A percentile compares a stretch with the other conserved stretches of the same genome.
phyloP scores from a whole-genome alignment of 495 filamentous ascomycete genomes.

The Neurospora sp. region DNA sequence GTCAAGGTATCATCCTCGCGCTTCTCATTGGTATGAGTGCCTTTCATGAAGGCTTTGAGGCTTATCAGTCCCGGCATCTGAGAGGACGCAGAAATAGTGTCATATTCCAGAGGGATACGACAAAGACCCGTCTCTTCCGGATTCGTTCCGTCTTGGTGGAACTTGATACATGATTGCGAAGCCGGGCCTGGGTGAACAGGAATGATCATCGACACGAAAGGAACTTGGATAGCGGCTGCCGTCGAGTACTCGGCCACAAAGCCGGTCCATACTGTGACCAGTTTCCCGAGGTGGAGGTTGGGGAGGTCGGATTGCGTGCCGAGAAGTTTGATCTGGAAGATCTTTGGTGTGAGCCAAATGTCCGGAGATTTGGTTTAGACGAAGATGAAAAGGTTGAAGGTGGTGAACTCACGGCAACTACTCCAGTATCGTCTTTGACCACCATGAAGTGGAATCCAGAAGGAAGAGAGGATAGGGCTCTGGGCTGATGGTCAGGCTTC shows the following conservation, averaged over 20 bases:
- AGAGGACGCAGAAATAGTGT: constrained; percentile 14
- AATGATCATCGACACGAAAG: constrained; percentile 9
- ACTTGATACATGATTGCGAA: constrained; percentile 33
- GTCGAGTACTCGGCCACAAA: constrained; percentile 21
- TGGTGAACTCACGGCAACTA: constrained; percentile 35
- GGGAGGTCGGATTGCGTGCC: constrained; percentile 20
- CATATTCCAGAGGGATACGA: constrained; percentile 36
- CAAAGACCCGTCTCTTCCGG: constrained; percentile 30
- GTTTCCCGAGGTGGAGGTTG: constrained; percentile 28
- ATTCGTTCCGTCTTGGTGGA: constrained; percentile 31
- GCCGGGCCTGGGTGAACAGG: constrained; percentile 17
- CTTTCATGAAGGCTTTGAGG: constrained; percentile 40
- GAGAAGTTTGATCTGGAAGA: constrained; percentile 32
- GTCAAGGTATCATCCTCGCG: constrained; percentile 15
- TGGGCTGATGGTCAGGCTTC: constrained; percentile 21
- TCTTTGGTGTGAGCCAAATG: not conserved
- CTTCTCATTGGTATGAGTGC: constrained; percentile 35
- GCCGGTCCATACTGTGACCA: constrained; percentile 32
- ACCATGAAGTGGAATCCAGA: constrained; percentile 43
- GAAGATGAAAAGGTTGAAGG: not conserved
- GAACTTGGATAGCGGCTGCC: not conserved
- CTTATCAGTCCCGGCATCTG: constrained; percentile 41
- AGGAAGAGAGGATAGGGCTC: constrained; percentile 9
- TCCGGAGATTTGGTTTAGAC: not conserved
- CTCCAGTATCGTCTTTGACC: constrained; percentile 48